Evolutionary conservation across 257 asterid species (phyloP), one percentile per base, ranked within the genome.

Genomic region (Scutellaria barbata): DNA sequence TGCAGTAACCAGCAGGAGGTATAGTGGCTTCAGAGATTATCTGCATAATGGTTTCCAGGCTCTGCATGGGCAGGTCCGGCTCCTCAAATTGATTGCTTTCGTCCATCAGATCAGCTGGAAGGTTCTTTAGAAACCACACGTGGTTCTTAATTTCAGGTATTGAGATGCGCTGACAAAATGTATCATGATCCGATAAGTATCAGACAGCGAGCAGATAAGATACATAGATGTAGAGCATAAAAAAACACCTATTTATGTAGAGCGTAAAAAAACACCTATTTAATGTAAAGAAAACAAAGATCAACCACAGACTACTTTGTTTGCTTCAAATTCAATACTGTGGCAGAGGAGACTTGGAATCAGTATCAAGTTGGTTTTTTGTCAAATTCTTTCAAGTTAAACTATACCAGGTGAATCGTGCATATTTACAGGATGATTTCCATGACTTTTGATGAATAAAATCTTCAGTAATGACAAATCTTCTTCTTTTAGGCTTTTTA

Each of bases 1-100:
- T 81, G 48, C 75, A 84, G 56, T 84, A 67, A 54, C 98, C 98
- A 60, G 77, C 90, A 0, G 97, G 96, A 51, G 96, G 98, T 50
- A 94, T 81, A 25, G 98, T 94, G 81, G 98, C 97, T 74, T 91
- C 97, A 0, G 99, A 84, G 50, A 91, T 81, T 75, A 91, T 94
- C 85, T 94, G 96, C 99, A 94, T 91, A 64, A 94, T 91, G 4
- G 75, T 81, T 66, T 89, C 97, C 12, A 85, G 63, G 84, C 89
- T 87, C 85, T 94, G 98, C 92, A 91, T 86, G 0, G 98, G 98
- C 81, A 83, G 92, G 30, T 93, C 97, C 0, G 95, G 97, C 75
- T 94, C 98, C 63, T 86, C 89, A 71, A 85, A 86, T 74, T 93
- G 92, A 81, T 66, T 85, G 57, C 86, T 74, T 30, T 91, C 99